These are phyloP conservation scores for Fonsecaea monophora DNA, from an alignment of 2,329 filamentous ascomycete genomes.

Conservation along the genomic window DNA sequence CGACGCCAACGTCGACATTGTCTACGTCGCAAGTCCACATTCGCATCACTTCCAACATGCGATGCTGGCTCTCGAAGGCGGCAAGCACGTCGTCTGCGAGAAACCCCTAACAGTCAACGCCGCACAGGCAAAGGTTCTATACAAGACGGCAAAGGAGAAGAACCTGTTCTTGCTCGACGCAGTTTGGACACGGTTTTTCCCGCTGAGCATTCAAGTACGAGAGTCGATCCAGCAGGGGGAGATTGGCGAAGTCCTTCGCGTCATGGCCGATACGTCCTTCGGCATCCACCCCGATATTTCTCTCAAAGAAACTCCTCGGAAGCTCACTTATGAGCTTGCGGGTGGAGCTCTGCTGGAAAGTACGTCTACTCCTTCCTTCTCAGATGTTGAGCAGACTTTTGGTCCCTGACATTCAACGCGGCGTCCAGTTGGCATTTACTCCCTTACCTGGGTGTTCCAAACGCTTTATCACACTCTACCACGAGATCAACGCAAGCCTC, in stretches of 20 bases:
- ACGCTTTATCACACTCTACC: constrained; percentile 64
- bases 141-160: constrained; percentile 74
- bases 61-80: constrained; percentile 79
- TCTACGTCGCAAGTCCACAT: constrained; percentile 90
- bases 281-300: constrained; percentile 30
- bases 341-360: constrained; percentile 49
- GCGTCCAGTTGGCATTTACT: constrained; percentile 74
- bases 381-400: background rate
- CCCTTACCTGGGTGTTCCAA: constrained; percentile 82
- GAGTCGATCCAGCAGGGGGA: constrained; percentile 62
- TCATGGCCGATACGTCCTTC: constrained; percentile 40
- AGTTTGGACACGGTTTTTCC: constrained; percentile 90
- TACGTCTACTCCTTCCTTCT: constrained; percentile 18
- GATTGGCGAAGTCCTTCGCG: constrained; percentile 63
- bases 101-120: constrained; percentile 89
- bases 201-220: constrained; percentile 76
- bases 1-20: constrained; percentile 79
- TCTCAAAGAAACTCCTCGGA: constrained; percentile 35
- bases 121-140: constrained; percentile 74
- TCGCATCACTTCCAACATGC: constrained; percentile 92
- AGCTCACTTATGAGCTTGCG: constrained; percentile 53
- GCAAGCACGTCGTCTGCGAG: constrained; percentile 88
- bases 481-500: constrained; percentile 35
- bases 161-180: constrained; percentile 82
- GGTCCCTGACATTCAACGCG: background rate